These are phyloP conservation scores for Miscanthus lutarioriparius DNA, from an alignment of 176 grass and related monocot species.

Conservation along the genomic window DNA sequence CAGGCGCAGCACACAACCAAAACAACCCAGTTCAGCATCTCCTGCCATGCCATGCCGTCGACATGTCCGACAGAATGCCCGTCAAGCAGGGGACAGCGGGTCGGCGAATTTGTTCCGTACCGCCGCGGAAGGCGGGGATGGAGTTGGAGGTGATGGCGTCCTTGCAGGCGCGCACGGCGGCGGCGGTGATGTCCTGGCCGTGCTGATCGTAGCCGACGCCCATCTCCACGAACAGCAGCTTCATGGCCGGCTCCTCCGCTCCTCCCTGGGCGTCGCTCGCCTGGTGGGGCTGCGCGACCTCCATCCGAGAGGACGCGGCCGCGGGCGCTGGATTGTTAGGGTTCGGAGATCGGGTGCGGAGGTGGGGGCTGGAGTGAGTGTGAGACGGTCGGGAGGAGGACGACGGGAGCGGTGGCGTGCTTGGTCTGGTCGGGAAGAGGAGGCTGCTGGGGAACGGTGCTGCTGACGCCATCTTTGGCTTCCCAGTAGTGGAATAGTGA, in stretches of 20 bases:
- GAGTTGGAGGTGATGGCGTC: slow-evolving; percentile 97
- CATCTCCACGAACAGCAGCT: slow-evolving; percentile 97
- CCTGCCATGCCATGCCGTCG: neutral
- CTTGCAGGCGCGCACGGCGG: slow-evolving; percentile 85
- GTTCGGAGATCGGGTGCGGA: neutral
- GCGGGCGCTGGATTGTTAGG: neutral
- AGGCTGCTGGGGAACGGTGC: neutral
- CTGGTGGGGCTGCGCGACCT: slow-evolving; percentile 36
- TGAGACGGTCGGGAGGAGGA: slow-evolving; percentile 5
- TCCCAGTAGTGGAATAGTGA: too few species aligned
- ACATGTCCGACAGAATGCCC: slow-evolving; percentile 38
- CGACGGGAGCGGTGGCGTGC: neutral
- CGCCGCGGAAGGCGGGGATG: slow-evolving; percentile 89
- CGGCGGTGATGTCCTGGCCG: slow-evolving; percentile 86
- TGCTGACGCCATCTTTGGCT: slow-evolving; percentile 24
- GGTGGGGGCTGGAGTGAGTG: neutral
- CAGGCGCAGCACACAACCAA: neutral
- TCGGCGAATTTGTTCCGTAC: slow-evolving; percentile 38
- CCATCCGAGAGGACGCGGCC: slow-evolving; percentile 36
- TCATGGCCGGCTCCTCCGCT: slow-evolving; percentile 36
- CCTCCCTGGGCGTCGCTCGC: slow-evolving; percentile 19
- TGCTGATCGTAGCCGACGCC: slow-evolving; percentile 98
- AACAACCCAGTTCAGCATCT: neutral
- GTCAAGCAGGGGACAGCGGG: neutral
- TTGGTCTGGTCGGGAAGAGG: slow-evolving; percentile 7